phyloP scores from a whole-genome alignment of 179 eudicot species.

The Beta macrorhiza region DNA sequence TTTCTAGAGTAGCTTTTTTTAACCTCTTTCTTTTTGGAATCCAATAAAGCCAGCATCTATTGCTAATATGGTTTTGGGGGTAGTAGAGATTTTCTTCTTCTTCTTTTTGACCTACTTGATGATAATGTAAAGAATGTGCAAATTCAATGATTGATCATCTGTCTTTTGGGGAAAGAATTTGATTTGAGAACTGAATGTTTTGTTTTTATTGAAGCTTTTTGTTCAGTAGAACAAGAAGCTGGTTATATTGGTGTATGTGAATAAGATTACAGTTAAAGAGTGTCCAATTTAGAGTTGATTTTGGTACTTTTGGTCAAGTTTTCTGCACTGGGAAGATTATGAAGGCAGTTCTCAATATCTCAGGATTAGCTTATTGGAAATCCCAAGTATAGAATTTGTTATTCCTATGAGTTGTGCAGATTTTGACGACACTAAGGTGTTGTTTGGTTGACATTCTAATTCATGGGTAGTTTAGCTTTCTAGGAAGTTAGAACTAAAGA shows the following conservation, averaged over 20 bases:
- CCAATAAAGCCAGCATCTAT: slow-evolving; percentile 12
- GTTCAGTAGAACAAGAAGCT: neutral
- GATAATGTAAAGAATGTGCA: neutral
- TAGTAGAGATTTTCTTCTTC: slow-evolving; percentile 2
- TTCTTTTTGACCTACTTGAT: slow-evolving; percentile 7
- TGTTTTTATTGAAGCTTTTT: neutral
- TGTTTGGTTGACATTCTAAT: too few species aligned
- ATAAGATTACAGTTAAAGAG: neutral
- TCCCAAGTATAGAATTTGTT: too few species aligned
- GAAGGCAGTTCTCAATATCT: too few species aligned
- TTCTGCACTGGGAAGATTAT: too few species aligned
- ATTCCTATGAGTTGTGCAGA: too few species aligned
- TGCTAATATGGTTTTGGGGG: neutral
- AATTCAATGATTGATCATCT: neutral
- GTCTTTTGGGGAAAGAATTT: neutral
- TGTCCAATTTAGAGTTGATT: neutral
- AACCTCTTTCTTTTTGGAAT: neutral
- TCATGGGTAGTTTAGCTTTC: too few species aligned
- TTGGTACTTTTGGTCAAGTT: too few species aligned
- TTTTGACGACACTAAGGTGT: too few species aligned
- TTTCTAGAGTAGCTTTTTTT: neutral
- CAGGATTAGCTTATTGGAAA: too few species aligned
- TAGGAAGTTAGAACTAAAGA: too few species aligned
- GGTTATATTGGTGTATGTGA: neutral
- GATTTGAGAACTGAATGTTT: neutral